phyloP scores from a whole-genome alignment of 164 flowering plant genomes.

The Annona cherimola region DNA sequence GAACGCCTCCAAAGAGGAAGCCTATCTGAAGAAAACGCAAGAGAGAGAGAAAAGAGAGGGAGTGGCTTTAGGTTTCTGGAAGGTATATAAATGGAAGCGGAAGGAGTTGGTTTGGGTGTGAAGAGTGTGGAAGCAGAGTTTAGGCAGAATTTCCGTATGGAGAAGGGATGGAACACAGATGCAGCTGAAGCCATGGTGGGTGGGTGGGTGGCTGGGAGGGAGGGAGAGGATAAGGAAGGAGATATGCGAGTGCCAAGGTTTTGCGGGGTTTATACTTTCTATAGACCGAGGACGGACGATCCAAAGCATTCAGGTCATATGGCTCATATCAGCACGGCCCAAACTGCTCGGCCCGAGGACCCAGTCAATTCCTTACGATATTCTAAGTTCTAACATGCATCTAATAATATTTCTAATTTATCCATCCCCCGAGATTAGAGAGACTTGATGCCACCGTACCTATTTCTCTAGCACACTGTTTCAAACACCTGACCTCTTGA shows the following conservation, averaged over 20 bases:
- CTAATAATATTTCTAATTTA: no score
- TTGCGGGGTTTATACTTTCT: no score
- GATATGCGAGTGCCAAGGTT: neutral
- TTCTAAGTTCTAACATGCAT: no score
- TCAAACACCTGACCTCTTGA: no score
- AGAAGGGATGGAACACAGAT: constrained; percentile 34
- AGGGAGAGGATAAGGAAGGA: constrained; percentile 1
- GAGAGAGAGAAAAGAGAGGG: constrained; percentile 21
- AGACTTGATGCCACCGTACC: no score
- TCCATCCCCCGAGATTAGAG: no score
- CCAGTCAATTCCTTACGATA: no score
- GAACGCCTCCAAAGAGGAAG: constrained; percentile 16
- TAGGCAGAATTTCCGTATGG: constrained; percentile 35
- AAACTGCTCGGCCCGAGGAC: no score
- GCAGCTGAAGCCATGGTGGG: constrained; percentile 27
- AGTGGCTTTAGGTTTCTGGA: constrained; percentile 28
- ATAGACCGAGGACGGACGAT: no score
- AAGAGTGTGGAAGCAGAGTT: constrained; percentile 33
- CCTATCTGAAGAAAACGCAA: constrained; percentile 10
- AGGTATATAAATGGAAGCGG: constrained; percentile 24
- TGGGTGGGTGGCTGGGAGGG: constrained; percentile 3
- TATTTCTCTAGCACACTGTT: no score
- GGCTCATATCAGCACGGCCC: no score
- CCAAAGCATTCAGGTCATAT: no score
- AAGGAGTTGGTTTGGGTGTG: constrained; percentile 22